phyloP scores from a whole-genome alignment of 2,329 filamentous ascomycete genomes.

The Trichoderma oligosporum region DNA sequence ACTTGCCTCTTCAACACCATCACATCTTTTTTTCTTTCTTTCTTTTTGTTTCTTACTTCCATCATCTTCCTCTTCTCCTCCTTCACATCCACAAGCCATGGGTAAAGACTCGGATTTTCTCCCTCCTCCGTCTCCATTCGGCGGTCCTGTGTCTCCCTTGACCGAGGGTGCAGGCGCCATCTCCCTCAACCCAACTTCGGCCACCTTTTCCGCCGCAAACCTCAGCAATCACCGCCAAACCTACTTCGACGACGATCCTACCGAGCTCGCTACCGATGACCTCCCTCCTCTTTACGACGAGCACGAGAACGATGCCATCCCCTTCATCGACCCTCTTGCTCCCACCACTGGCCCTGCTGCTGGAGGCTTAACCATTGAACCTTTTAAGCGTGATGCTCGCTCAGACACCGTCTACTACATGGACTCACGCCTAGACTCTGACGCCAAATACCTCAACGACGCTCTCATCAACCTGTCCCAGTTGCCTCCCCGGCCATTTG shows the following conservation, averaged over 20 bases:
- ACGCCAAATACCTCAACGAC: constrained; percentile 41
- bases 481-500: constrained; percentile 50
- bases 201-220: constrained; percentile 22
- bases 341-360: constrained; percentile 28
- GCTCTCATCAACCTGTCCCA: constrained; percentile 44
- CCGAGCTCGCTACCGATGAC: constrained; percentile 37
- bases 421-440: constrained; percentile 42
- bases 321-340: constrained; percentile 27
- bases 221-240: constrained; percentile 22
- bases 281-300: constrained; percentile 46
- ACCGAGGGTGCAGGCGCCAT: constrained; percentile 29
- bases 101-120: constrained; percentile 26
- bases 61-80: too few species aligned
- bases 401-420: constrained; percentile 42
- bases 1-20: too few species aligned
- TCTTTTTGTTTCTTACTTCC: not conserved
- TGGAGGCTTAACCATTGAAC: constrained; percentile 24
- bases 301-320: constrained; percentile 28
- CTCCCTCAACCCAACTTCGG: constrained; percentile 24
- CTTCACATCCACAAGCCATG: constrained; percentile 22
- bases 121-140: constrained; percentile 5
- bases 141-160: constrained; percentile 22
- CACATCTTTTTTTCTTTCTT: not conserved
- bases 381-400: constrained; percentile 33
- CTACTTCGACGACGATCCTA: constrained; percentile 38